These are phyloP conservation scores for Aureobasidium sp. DNA, from an alignment of 2,329 filamentous ascomycete species.

Conservation along the genomic window DNA sequence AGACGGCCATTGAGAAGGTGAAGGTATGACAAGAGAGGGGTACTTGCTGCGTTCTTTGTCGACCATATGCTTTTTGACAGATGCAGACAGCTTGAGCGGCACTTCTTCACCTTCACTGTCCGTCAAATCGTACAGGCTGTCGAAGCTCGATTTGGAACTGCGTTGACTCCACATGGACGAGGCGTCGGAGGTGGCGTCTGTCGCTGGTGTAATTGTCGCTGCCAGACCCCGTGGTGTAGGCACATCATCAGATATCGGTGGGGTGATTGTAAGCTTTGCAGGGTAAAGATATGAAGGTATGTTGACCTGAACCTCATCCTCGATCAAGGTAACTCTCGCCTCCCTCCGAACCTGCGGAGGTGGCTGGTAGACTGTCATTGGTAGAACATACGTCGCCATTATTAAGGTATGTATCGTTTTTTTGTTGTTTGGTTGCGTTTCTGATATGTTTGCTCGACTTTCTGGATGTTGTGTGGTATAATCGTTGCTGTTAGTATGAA, in stretches of 20 bases:
- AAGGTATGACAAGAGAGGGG: slow-evolving; percentile 54
- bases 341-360: slow-evolving; percentile 53
- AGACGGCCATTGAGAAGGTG: slow-evolving; percentile 50
- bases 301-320: slow-evolving; percentile 42
- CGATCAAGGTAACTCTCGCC: slow-evolving; percentile 59
- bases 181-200: slow-evolving; percentile 35
- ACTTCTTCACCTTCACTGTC: slow-evolving; percentile 59
- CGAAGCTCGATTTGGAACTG: slow-evolving; percentile 66
- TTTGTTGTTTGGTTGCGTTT: not conserved
- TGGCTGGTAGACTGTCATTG: slow-evolving; percentile 45
- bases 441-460: slow-evolving; percentile 13
- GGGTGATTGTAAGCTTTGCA: slow-evolving; percentile 31
- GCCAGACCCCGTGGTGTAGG: slow-evolving; percentile 54
- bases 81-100: slow-evolving; percentile 46
- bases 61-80: slow-evolving; percentile 37
- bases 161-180: slow-evolving; percentile 51
- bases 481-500: slow-evolving; percentile 15
- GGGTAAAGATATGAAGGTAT: slow-evolving; percentile 28
- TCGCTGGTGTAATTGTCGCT: slow-evolving; percentile 44
- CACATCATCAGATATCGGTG: slow-evolving; percentile 52
- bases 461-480: not conserved
- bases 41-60: slow-evolving; percentile 38
- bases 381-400: slow-evolving; percentile 44
- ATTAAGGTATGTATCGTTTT: slow-evolving; percentile 19
- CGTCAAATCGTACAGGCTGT: slow-evolving; percentile 81